A percentile compares a stretch with the other conserved stretches of the same genome.
Conservation (phyloP, 768 basidiomycete species). For the Podaxis pistillaris region DNA sequence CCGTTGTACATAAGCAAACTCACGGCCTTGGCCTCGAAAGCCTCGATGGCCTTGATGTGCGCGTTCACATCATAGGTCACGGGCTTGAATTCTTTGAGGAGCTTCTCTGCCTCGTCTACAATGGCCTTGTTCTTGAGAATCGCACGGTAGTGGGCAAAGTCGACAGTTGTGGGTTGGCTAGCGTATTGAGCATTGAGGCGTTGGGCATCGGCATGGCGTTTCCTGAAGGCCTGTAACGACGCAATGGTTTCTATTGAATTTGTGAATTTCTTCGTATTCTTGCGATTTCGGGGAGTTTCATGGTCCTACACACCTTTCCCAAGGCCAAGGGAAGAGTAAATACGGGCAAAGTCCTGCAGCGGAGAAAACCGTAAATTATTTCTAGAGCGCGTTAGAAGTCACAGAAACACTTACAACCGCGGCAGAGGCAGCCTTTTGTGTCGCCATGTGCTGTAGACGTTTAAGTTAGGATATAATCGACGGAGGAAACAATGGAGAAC, state of each 20-base stretch:
- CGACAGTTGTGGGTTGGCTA: conserved; percentile 77
- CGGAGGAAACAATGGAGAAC: conserved; percentile 12
- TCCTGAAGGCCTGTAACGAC: conserved; percentile 92
- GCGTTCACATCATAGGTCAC: conserved; percentile 88
- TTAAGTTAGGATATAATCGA: conserved; percentile 12
- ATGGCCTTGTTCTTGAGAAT: conserved; percentile 90
- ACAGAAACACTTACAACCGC: conserved; percentile 50
- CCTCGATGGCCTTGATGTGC: conserved; percentile 93
- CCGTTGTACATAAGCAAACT: conserved; percentile 17
- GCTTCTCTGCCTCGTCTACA: conserved; percentile 90
- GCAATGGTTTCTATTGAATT: conserved; percentile 68
- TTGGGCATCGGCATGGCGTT: conserved; percentile 88
- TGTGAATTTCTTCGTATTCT: conserved; percentile 26
- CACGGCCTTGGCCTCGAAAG: conserved; percentile 96
- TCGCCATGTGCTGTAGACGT: conserved; percentile 43
- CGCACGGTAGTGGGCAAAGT: conserved; percentile 89
- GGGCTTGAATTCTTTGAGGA: conserved; percentile 87
- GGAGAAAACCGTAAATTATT: conserved; percentile 21
- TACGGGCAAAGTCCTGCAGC: conserved; percentile 75
- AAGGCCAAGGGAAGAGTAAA: conserved; percentile 79
- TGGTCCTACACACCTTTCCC: conserved; percentile 70
- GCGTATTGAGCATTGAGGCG: conserved; percentile 62
- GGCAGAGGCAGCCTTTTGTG: conserved; percentile 67
- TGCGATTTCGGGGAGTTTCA: not conserved
- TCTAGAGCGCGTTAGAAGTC: conserved; percentile 21